Base-by-base conservation (phyloP, 805 yeast species). In the Candida ipomoeae region DNA sequence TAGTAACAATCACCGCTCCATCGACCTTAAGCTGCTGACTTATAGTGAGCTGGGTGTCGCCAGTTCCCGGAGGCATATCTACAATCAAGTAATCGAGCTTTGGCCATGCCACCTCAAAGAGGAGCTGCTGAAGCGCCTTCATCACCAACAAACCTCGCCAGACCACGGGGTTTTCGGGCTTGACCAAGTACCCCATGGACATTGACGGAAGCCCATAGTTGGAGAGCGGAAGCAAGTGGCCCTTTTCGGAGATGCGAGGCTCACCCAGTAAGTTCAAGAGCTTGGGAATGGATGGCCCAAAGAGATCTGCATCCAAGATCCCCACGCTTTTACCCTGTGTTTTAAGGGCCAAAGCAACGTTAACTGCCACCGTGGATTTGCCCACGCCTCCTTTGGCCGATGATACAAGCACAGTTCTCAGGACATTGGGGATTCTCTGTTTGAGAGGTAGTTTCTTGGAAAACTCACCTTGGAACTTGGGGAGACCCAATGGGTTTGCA, bases 31-130 rank as follows among this genome's bases (percentile, higher is more conserved):
- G 64, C 58, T 83, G 85, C 65, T 89, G 96, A 26, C 89, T 83
- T n/a, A 89, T 73, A 0, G 95, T 85, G 48, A 89, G 72, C 60
- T 89, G 96, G 0, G 87, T 84, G 62, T 89, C 96, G 17, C 96
- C 96, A 0, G 96, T 89, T 2, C 96, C 96, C 0, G 96, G 96
- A 0, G 96, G 96, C 87, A 89, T 79, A 59, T 89, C 96, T 10
- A 89, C 71, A 1, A 89, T 84, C 44, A 89, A 69, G 20, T 82
- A 75, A 62, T 89, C 96, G 40, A 88, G 62, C 5, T 65, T 62
- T 7, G 71, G 62, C 96, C 96, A 89, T 41, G 82, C 79, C 1
- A 89, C 95, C 48, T 89, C 95, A 58, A 85, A 89, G 8, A 89
- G 62, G n/a, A 89, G 73, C 61, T 89, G 96, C 58, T 89, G 89